Evolutionary conservation across 257 asterid genomes (phyloP), one percentile per base, ranked within the genome.

Genomic region (Solanum pimpinellifolium): DNA sequence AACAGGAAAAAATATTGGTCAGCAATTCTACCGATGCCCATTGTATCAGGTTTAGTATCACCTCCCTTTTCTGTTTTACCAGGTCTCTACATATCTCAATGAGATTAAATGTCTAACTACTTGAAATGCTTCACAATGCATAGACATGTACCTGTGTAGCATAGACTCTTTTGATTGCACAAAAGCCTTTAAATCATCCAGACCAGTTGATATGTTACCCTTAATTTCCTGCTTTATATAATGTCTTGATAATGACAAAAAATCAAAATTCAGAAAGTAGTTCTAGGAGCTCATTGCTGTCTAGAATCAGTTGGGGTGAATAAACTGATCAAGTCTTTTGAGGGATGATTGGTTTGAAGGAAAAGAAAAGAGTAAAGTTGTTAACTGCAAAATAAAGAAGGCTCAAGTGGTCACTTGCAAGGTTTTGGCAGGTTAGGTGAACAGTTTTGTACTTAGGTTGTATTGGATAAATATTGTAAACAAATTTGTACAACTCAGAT

Each of bases 1-100:
- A 76, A 82, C 89, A 16, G 89, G 83, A 52, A 87, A 87, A 70
- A 87, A 87, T 65, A 72, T 82, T 37, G 89, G 89, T 29, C 89
- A 56, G 77, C 86, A 87, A 21, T 87, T 87, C 89, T 87, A 87
- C 31, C 72, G 74, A 5, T 87, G 89, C 23, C 89, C 89, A 21
- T 31, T 85, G 27, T 65, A 31, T 83, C 89, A 52, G 87, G 89
- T 87, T 68, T 56, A 41, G 27, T 42, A 78, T 81, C 27, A 39
- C 27, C 37, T 41, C 35, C 65, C 21, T 11, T 85, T 66, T 68
- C 66, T 85, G 66, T 42, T 44, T 52, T 21, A 41, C 46, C 68
- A 29, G 59, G 15, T 76, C 14, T 41, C 25, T 42, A 14, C 81
- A 66, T 9, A 68, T 9, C 42, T 68, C 33, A 11, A 85, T 85